Evolutionary conservation across 2,329 filamentous ascomycete species (phyloP).

Genomic region (Fusarium austroafricanum): DNA sequence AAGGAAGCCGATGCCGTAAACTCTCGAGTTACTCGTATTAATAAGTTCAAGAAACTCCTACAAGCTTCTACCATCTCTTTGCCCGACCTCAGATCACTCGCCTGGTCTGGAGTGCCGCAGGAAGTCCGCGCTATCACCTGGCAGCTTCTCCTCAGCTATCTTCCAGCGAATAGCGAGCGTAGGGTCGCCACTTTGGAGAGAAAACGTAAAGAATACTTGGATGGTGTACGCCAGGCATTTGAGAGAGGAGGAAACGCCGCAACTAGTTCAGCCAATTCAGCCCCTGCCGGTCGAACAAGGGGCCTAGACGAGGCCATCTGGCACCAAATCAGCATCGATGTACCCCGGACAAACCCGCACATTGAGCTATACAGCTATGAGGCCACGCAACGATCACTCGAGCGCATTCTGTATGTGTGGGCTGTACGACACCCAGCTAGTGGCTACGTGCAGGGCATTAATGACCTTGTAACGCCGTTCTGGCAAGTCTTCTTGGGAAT

Average conservation of each 20-base stretch:
- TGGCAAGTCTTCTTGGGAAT: slow-evolving; percentile 97
- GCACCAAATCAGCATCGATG: slow-evolving; percentile 99
- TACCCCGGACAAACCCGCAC: slow-evolving; percentile 95
- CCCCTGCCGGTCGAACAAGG: slow-evolving; percentile 60
- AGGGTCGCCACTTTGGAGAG: slow-evolving; percentile 89
- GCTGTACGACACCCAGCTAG: slow-evolving; percentile 96
- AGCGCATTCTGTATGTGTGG: slow-evolving; percentile 97
- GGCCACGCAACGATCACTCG: slow-evolving; percentile 92
- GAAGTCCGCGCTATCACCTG: slow-evolving; percentile 99
- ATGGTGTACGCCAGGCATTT: slow-evolving; percentile 83
- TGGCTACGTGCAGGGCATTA: slow-evolving; percentile 98
- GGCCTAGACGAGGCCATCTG: slow-evolving; percentile 97
- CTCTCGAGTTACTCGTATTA: slow-evolving; percentile 90
- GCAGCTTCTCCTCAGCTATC: slow-evolving; percentile 93
- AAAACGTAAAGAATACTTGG: slow-evolving; percentile 95
- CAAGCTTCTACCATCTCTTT: slow-evolving; percentile 92
- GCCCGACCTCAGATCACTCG: slow-evolving; percentile 82
- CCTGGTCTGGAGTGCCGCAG: slow-evolving; percentile 94
- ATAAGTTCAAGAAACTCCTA: slow-evolving; percentile 97
- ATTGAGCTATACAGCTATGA: slow-evolving; percentile 96
- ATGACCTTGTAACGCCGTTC: slow-evolving; percentile 96
- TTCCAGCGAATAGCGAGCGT: slow-evolving; percentile 95
- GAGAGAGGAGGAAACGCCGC: slow-evolving; percentile 68
- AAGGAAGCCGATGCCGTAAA: slow-evolving; percentile 90
- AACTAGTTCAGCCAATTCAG: slow-evolving; percentile 58